phyloP scores from a whole-genome alignment of 2,329 filamentous ascomycete species.

The Aspergillus flavus region DNA sequence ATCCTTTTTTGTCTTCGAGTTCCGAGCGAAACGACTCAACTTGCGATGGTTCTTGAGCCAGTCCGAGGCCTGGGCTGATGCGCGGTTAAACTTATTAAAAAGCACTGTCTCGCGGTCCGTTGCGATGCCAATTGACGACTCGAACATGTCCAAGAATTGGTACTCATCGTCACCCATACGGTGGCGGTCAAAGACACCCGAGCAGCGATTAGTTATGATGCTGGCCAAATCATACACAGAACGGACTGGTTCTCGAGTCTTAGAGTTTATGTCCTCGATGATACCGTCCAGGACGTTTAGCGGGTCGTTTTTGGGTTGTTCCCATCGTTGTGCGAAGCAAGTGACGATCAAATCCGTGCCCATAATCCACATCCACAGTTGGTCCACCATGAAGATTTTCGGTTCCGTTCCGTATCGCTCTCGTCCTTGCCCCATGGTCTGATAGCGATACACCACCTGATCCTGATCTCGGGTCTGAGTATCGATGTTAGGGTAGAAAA shows the following conservation, averaged over 20 bases:
- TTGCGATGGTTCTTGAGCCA: conserved; percentile 57
- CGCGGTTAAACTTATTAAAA: conserved; percentile 62
- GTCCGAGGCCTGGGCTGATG: conserved; percentile 58
- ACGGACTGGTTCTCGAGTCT: conserved; percentile 60
- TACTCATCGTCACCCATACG: conserved; percentile 61
- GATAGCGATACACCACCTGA: conserved; percentile 67
- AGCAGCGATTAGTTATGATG: conserved; percentile 63
- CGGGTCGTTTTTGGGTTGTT: conserved; percentile 63
- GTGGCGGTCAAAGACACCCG: conserved; percentile 63
- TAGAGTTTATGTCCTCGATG: conserved; percentile 67
- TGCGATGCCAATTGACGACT: conserved; percentile 60
- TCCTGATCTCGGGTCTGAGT: conserved; percentile 62
- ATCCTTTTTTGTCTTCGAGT: conserved; percentile 16
- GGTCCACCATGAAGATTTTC: conserved; percentile 70
- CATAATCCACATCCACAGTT: conserved; percentile 68
- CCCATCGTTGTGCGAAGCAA: conserved; percentile 43
- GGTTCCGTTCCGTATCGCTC: conserved; percentile 45
- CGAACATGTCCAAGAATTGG: conserved; percentile 70
- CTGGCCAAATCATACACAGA: conserved; percentile 66
- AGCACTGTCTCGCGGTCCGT: conserved; percentile 60
- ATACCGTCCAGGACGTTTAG: conserved; percentile 63
- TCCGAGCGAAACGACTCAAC: conserved; percentile 37
- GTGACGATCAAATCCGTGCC: conserved; percentile 60
- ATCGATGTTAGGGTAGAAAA: conserved; percentile 64
- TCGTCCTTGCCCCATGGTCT: conserved; percentile 40